Evolutionary conservation across 164 flowering plant species (phyloP).

Genomic region (Akebia trifoliata): DNA sequence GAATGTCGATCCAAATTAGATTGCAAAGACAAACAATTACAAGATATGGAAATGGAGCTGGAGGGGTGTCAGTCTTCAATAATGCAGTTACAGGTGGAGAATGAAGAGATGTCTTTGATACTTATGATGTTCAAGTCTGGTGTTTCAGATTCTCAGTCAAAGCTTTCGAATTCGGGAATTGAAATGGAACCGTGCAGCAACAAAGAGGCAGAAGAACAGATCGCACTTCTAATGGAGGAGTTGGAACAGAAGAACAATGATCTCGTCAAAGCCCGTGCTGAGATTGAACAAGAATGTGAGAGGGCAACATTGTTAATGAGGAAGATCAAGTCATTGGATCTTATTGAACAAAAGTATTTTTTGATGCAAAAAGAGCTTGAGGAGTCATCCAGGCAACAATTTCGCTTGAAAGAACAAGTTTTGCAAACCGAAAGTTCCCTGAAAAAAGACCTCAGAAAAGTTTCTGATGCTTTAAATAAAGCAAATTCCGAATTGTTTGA

Average conservation of each 20-base stretch:
- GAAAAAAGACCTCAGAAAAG: slow-evolving; percentile 21
- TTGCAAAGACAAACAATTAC: slow-evolving; percentile 21
- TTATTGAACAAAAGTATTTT: slow-evolving; percentile 14
- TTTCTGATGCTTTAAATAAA: slow-evolving; percentile 23
- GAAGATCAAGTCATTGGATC: slow-evolving; percentile 20
- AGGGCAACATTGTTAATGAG: slow-evolving; percentile 12
- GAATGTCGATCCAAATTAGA: slow-evolving; percentile 20
- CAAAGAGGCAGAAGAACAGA: slow-evolving; percentile 19
- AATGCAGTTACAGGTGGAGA: slow-evolving; percentile 21
- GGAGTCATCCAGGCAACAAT: slow-evolving; percentile 24
- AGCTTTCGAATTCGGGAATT: slow-evolving; percentile 4
- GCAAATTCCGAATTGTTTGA: slow-evolving; percentile 26
- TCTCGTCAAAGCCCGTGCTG: slow-evolving; percentile 18
- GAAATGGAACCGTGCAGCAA: slow-evolving; percentile 11
- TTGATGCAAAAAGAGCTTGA: slow-evolving; percentile 26
- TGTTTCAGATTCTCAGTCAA: slow-evolving; percentile 23
- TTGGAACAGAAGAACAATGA: slow-evolving; percentile 24
- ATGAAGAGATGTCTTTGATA: slow-evolving; percentile 29
- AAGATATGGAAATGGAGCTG: slow-evolving; percentile 35
- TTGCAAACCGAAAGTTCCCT: slow-evolving; percentile 19
- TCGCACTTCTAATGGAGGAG: slow-evolving; percentile 15
- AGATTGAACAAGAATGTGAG: slow-evolving; percentile 18
- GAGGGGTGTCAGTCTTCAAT: slow-evolving; percentile 23
- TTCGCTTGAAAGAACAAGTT: slow-evolving; percentile 22
- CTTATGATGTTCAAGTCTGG: slow-evolving; percentile 30